A percentile compares a stretch with the other conserved stretches of the same genome.
phyloP scores from a whole-genome alignment of 1,284 basidiomycete species.

The Porphyrellus sp. region DNA sequence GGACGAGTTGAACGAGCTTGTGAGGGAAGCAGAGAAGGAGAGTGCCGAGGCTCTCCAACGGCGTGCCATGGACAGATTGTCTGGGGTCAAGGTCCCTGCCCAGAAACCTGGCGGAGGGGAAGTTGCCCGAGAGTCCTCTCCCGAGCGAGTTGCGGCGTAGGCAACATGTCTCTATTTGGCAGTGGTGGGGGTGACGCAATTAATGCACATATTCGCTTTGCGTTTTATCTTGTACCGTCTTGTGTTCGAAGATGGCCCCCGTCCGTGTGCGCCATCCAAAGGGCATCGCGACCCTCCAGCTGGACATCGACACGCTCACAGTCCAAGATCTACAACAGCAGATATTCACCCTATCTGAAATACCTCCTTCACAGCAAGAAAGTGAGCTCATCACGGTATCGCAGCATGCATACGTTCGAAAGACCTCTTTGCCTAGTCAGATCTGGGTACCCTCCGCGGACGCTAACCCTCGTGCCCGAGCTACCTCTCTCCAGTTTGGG shows the following conservation, averaged over 20 bases:
- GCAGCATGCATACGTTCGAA: neutral
- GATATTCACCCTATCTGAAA: constrained; percentile 64
- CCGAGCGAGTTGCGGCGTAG: constrained; percentile 14
- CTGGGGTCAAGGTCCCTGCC: constrained; percentile 18
- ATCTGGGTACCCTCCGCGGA: constrained; percentile 78
- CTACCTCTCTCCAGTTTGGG: constrained; percentile 74
- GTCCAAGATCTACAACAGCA: constrained; percentile 72
- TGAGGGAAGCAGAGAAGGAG: constrained; percentile 47
- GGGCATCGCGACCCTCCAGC: constrained; percentile 75
- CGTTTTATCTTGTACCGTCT: neutral
- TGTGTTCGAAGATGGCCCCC: constrained; percentile 48
- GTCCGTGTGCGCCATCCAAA: constrained; percentile 77
- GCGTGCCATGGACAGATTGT: constrained; percentile 21
- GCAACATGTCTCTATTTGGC: constrained; percentile 7
- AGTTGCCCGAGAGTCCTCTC: neutral
- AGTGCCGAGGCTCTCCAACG: constrained; percentile 23
- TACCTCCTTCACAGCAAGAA: constrained; percentile 73
- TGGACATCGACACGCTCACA: constrained; percentile 60
- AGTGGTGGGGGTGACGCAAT: constrained; percentile 15
- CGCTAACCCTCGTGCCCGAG: constrained; percentile 67
- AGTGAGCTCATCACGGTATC: constrained; percentile 46
- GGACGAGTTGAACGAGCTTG: constrained; percentile 53
- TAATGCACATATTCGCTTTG: neutral
- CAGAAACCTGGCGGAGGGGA: constrained; percentile 7
- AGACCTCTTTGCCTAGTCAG: constrained; percentile 55